Percentiles rank a stretch among this genome's conserved stretches.
phyloP scores from a whole-genome alignment of 1,139 yeast genomes.

The Kurtzmaniella quercitrusa region DNA sequence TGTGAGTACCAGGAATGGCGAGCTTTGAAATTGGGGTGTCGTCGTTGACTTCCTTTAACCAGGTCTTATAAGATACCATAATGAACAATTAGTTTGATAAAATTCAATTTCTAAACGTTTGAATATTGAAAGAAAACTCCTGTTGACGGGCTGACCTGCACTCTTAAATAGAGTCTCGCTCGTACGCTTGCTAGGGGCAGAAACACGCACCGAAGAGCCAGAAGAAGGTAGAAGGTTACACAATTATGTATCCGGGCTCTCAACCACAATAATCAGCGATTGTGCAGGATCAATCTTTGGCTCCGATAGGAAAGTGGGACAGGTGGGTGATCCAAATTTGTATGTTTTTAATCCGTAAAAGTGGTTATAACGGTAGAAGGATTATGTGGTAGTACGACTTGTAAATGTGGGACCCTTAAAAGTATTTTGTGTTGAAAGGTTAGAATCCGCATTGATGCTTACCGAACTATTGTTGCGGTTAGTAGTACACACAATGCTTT shows the following conservation, averaged over 20 bases:
- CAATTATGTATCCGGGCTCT: neutral
- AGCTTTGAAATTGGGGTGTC: constrained; percentile 49
- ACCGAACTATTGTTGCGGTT: neutral
- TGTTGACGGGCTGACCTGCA: neutral
- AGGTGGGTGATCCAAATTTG: no score
- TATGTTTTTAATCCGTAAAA: neutral
- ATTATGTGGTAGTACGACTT: neutral
- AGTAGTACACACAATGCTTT: neutral
- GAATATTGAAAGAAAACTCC: constrained; percentile 2
- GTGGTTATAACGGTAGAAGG: neutral
- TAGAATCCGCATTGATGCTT: no score
- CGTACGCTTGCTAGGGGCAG: neutral
- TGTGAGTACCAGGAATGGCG: constrained; percentile 79
- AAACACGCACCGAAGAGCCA: neutral
- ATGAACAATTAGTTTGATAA: neutral
- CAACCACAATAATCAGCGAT: neutral
- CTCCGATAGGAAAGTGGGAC: no score
- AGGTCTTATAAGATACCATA: constrained; percentile 43
- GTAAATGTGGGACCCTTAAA: no score
- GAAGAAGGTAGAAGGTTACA: neutral
- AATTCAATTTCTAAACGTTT: neutral
- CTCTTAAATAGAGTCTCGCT: neutral
- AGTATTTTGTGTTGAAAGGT: no score
- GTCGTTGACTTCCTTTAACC: constrained; percentile 58
- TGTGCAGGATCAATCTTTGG: neutral